These are phyloP conservation scores for Platismatia glauca DNA, from an alignment of 495 filamentous ascomycete genomes.

Conservation along the genomic window DNA sequence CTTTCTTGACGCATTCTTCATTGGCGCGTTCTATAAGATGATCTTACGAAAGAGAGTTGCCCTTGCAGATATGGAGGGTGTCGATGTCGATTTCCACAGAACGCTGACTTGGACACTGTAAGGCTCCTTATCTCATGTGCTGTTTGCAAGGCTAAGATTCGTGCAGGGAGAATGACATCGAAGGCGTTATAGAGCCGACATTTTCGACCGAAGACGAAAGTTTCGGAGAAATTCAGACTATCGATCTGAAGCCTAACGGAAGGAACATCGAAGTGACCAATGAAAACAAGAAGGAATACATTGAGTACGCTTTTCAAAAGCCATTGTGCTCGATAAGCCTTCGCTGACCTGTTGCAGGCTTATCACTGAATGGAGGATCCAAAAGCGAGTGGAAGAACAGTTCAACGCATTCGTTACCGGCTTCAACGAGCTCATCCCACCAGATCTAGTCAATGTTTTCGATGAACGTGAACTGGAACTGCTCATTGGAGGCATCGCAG, in stretches of 20 bases:
- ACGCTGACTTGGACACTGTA: conserved; percentile 90
- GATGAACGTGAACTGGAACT: conserved; percentile 96
- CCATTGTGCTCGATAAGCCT: not conserved
- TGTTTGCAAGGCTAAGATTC: conserved; percentile 20
- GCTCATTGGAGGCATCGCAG: conserved; percentile 95
- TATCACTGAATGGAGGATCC: conserved; percentile 98
- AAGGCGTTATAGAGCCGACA: conserved; percentile 80
- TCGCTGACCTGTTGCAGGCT: conserved; percentile 40
- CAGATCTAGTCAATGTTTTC: conserved; percentile 96
- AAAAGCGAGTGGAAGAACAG: conserved; percentile 94
- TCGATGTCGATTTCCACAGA: conserved; percentile 93
- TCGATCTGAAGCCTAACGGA: conserved; percentile 87
- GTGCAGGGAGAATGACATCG: conserved; percentile 82
- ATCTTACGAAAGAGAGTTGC: conserved; percentile 87
- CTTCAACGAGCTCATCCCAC: conserved; percentile 94
- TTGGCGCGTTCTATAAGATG: conserved; percentile 99
- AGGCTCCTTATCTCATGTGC: conserved; percentile 23
- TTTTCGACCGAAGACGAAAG: conserved; percentile 96
- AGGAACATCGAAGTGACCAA: conserved; percentile 92
- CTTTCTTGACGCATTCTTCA: conserved; percentile 98
- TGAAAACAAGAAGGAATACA: conserved; percentile 90
- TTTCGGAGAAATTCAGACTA: conserved; percentile 84
- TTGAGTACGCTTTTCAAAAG: conserved; percentile 54
- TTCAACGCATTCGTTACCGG: conserved; percentile 96
- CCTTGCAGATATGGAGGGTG: conserved; percentile 96